Evolutionary conservation across 2,329 filamentous ascomycete species (phyloP).

Genomic region (Arachnomyces sp.): DNA sequence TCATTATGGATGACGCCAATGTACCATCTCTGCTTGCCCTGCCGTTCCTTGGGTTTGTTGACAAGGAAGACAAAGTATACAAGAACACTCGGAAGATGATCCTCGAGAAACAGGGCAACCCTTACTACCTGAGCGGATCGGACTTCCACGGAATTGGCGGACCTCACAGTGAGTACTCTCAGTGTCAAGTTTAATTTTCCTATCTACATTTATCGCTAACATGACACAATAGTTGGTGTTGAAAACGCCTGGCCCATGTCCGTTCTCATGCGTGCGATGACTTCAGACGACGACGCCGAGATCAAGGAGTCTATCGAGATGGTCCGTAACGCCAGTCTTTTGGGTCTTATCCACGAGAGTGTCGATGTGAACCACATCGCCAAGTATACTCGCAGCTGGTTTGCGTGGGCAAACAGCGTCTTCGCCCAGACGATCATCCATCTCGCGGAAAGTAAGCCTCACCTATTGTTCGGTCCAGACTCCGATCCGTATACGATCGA

Average conservation of each 20-base stretch:
- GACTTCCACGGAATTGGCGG: slow-evolving; percentile 86
- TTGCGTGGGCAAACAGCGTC: slow-evolving; percentile 95
- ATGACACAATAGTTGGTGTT: slow-evolving; percentile 65
- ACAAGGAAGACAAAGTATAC: slow-evolving; percentile 60
- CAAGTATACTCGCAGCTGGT: slow-evolving; percentile 85
- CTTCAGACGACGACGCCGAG: slow-evolving; percentile 70
- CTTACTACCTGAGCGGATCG: slow-evolving; percentile 73
- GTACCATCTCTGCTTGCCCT: slow-evolving; percentile 55
- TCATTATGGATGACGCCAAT: slow-evolving; percentile 62
- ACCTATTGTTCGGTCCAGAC: slow-evolving; percentile 69
- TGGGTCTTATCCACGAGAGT: slow-evolving; percentile 87
- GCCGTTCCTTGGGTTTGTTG: slow-evolving; percentile 52
- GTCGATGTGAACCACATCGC: slow-evolving; percentile 67
- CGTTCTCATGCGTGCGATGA: slow-evolving; percentile 83
- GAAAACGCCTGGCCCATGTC: slow-evolving; percentile 96
- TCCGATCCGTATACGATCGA: slow-evolving; percentile 24
- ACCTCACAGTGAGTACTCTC: slow-evolving; percentile 47
- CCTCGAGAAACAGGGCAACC: slow-evolving; percentile 67
- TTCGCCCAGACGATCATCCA: slow-evolving; percentile 90
- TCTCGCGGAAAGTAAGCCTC: slow-evolving; percentile 78
- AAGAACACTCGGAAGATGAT: slow-evolving; percentile 83
- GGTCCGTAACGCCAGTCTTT: slow-evolving; percentile 65
- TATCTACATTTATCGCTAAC: slow-evolving; percentile 2
- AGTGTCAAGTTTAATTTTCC: slow-evolving; percentile 7
- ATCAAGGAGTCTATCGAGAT: slow-evolving; percentile 64